Evolutionary conservation across 2,329 filamentous ascomycete species (phyloP).

Genomic region (Phyllosticta citriasiana): DNA sequence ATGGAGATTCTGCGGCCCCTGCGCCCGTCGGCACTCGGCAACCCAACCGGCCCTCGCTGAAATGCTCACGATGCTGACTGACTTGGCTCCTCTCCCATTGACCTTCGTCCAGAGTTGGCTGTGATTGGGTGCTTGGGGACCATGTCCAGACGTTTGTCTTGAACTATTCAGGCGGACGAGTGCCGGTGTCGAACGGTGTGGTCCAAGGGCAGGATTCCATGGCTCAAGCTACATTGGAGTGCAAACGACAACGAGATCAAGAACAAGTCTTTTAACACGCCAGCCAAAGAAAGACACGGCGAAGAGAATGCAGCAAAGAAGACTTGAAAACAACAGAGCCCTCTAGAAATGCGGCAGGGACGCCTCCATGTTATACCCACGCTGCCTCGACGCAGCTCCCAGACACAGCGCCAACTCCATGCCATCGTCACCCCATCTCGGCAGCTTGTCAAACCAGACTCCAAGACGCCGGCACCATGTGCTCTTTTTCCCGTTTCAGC

Average conservation of each 20-base stretch:
- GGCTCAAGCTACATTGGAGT: not conserved
- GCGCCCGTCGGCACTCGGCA: not conserved
- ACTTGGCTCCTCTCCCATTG: not conserved
- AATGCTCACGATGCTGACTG: not conserved
- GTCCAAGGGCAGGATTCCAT: not conserved
- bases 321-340: not conserved
- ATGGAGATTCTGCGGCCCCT: not conserved
- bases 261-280: not conserved
- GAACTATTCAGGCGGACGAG: not conserved
- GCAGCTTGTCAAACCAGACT: not conserved
- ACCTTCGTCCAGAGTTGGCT: not conserved
- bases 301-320: not conserved
- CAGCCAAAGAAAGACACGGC: not conserved
- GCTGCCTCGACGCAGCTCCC: not conserved
- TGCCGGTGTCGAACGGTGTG: not conserved
- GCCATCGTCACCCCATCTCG: not conserved
- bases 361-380: not conserved
- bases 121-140: not conserved
- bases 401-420: not conserved
- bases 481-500: not conserved
- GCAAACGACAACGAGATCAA: not conserved
- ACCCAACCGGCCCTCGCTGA: not conserved
- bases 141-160: not conserved
- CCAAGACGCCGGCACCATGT: not conserved
- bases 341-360: not conserved